Evolutionary conservation across 2,329 filamentous ascomycete genomes (phyloP).

Genomic region (Pezicula neosporulosa): DNA sequence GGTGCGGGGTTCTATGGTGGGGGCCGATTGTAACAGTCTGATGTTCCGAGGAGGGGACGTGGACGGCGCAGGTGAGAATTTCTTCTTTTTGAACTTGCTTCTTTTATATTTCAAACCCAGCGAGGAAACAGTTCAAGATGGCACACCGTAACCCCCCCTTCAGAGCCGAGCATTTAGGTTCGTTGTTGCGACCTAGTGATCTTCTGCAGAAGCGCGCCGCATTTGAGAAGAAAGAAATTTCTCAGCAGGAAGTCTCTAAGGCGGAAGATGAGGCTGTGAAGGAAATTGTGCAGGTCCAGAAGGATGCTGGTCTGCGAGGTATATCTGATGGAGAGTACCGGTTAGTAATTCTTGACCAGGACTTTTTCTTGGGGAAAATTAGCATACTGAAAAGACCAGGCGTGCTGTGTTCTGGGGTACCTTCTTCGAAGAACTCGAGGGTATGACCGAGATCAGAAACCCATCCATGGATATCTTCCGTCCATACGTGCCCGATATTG

Average conservation of each 20-base stretch:
- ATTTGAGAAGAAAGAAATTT: constrained; percentile 46
- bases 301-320: constrained; percentile 50
- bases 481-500: constrained; percentile 36
- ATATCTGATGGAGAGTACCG: constrained; percentile 58
- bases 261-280: constrained; percentile 56
- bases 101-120: constrained; percentile 3
- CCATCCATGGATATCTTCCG: constrained; percentile 36
- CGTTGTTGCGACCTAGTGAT: constrained; percentile 56
- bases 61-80: no score
- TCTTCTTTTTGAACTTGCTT: no score
- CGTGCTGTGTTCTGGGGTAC: constrained; percentile 26
- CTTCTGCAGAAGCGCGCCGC: constrained; percentile 53
- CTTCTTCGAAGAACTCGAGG: constrained; percentile 23
- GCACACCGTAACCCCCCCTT: constrained; percentile 40
- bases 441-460: constrained; percentile 22
- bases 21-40: no score
- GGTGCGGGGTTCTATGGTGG: no score
- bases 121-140: constrained; percentile 7
- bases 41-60: no score
- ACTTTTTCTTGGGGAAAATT: background rate
- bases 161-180: constrained; percentile 62
- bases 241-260: constrained; percentile 37
- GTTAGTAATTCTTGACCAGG: constrained; percentile 5
- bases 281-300: constrained; percentile 55
- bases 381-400: constrained; percentile 8